phyloP scores from a whole-genome alignment of 129 eudicot species.

The Flaveria robusta region DNA sequence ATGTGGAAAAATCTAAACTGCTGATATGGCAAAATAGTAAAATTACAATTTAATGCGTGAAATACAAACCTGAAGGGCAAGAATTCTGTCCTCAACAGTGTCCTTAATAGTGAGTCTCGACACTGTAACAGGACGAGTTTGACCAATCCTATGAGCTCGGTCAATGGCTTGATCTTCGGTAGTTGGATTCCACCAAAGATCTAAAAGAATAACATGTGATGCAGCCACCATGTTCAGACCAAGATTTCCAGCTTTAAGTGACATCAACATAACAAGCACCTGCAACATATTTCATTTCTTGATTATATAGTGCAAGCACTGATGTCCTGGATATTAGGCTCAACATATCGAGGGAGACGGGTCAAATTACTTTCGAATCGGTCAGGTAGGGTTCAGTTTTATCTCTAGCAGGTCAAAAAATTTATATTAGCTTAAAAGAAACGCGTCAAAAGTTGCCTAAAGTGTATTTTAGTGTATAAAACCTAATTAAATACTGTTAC shows the following conservation, averaged over 20 bases:
- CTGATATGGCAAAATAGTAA: neutral
- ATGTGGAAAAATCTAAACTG: neutral
- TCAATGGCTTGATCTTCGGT: constrained; percentile 94
- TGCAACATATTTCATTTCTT: constrained; percentile 37
- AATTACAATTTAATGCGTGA: neutral
- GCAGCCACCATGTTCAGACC: constrained; percentile 96
- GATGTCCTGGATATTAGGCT: neutral
- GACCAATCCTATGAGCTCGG: constrained; percentile 93
- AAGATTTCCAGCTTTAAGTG: constrained; percentile 85
- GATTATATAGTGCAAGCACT: neutral
- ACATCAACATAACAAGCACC: constrained; percentile 90
- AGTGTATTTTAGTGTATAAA: neutral
- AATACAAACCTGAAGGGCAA: constrained; percentile 72
- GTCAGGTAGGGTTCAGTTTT: neutral
- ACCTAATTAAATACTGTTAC: neutral
- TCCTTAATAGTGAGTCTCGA: constrained; percentile 73
- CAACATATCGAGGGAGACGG: neutral
- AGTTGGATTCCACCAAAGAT: constrained; percentile 98
- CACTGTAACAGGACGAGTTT: constrained; percentile 88
- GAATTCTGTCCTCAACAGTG: constrained; percentile 82
- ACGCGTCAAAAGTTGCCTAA: neutral
- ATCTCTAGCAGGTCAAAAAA: neutral
- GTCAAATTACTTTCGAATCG: neutral
- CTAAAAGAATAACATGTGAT: constrained; percentile 77
- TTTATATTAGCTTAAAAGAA: neutral